These are phyloP conservation scores for Ceratobasidium sp. DNA, from an alignment of 1,284 basidiomycete species.

Conservation along the genomic window DNA sequence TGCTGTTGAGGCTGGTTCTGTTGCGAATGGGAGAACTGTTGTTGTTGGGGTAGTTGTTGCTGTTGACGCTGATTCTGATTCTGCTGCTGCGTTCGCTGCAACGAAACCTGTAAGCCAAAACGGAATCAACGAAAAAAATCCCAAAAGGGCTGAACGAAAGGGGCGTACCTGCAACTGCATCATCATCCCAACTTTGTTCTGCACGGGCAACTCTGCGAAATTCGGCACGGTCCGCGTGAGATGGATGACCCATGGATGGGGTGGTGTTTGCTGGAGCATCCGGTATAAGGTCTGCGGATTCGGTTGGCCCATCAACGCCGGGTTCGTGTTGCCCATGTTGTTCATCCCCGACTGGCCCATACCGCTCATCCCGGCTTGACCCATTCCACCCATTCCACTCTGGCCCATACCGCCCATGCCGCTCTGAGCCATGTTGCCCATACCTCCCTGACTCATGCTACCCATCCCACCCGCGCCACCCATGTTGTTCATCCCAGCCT, in stretches of 20 bases:
- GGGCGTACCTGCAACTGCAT: conserved; percentile 62
- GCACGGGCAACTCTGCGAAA: conserved; percentile 19
- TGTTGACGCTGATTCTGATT: conserved; percentile 30
- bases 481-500: background rate
- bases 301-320: conserved; percentile 2
- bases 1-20: conserved; percentile 18
- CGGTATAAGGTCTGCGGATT: conserved; percentile 28
- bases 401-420: background rate
- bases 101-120: background rate
- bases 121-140: background rate
- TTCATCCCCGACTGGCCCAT: background rate
- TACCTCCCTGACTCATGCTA: conserved; percentile 5
- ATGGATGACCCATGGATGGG: conserved; percentile 34
- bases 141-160: background rate
- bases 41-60: conserved; percentile 8
- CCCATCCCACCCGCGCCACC: background rate
- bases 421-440: background rate
- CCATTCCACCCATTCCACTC: background rate
- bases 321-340: conserved; percentile 1
- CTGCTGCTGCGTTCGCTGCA: conserved; percentile 5
- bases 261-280: conserved; percentile 18
- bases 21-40: conserved; percentile 14
- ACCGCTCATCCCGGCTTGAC: background rate
- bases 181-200: conserved; percentile 41
- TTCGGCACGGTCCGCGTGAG: conserved; percentile 3